These are phyloP conservation scores for Poterioochromonas sp. DNA, from an alignment of 352 stramenopile species.

Conservation along the genomic window DNA sequence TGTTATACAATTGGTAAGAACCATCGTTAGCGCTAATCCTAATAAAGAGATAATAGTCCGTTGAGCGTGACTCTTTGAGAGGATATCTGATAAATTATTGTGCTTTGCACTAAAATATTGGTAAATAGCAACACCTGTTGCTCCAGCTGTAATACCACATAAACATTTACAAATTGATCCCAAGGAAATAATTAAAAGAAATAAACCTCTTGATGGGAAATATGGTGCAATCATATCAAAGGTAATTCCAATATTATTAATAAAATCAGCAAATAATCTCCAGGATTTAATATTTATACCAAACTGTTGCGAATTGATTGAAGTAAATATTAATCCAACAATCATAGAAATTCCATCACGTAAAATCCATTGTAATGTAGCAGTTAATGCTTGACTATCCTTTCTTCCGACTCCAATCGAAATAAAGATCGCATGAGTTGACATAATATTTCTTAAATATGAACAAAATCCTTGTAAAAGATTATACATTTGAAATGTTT, in stretches of 20 bases:
- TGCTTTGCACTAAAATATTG: not conserved
- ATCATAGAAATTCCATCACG: conserved; percentile 51
- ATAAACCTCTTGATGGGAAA: conserved; percentile 23
- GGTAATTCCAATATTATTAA: conserved; percentile 71
- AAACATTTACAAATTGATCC: conserved; percentile 69
- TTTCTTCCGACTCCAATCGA: conserved; percentile 67
- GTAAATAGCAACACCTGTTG: conserved; percentile 60
- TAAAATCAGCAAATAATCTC: conserved; percentile 75
- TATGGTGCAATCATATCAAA: conserved; percentile 49
- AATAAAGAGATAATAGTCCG: conserved; percentile 42
- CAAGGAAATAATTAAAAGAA: conserved; percentile 52
- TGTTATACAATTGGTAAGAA: too few relatives aligned
- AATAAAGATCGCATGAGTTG: conserved; percentile 71
- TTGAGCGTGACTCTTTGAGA: conserved; percentile 44
- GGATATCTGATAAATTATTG: conserved; percentile 43
- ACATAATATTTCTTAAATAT: conserved; percentile 70
- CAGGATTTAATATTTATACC: conserved; percentile 74
- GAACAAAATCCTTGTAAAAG: conserved; percentile 61
- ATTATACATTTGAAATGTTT: conserved; percentile 72
- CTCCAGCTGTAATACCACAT: conserved; percentile 67
- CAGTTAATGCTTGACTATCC: conserved; percentile 40
- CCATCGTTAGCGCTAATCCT: conserved; percentile 36
- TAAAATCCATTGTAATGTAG: conserved; percentile 48
- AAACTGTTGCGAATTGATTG: conserved; percentile 64
- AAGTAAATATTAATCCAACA: conserved; percentile 70